phyloP scores from a whole-genome alignment of 2,329 filamentous ascomycete species.

The Tolypocladium ophioglossoides region DNA sequence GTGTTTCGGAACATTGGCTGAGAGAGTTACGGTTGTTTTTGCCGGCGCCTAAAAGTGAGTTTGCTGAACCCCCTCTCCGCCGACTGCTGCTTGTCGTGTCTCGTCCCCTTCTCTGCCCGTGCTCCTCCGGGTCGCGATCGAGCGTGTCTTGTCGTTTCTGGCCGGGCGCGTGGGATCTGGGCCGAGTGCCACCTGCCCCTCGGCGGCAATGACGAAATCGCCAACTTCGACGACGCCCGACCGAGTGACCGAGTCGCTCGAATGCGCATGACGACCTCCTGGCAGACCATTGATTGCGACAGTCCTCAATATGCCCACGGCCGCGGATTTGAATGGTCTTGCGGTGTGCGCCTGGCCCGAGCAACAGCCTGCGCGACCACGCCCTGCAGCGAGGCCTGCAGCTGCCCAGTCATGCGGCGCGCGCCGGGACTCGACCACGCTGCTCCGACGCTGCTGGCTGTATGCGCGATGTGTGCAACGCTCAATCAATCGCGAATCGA shows the following conservation, averaged over 20 bases:
- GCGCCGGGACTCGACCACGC: not conserved
- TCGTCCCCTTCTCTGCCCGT: not conserved
- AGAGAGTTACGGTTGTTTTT: conserved; percentile 35
- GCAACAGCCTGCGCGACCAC: not conserved
- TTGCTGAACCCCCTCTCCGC: conserved; percentile 7
- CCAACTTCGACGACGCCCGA: not conserved
- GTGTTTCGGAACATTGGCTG: conserved; percentile 32
- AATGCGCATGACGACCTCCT: not conserved
- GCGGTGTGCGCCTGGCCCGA: not conserved
- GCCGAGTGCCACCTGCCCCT: conserved; percentile 3
- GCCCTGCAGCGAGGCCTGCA: not conserved
- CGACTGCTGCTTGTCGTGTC: not conserved
- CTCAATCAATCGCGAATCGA: not conserved
- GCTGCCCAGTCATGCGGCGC: not conserved
- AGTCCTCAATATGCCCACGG: not conserved
- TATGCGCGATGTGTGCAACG: not conserved
- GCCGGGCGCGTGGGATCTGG: conserved; percentile 1
- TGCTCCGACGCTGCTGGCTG: not conserved
- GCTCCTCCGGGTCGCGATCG: not conserved
- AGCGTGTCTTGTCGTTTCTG: not conserved
- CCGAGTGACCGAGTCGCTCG: not conserved
- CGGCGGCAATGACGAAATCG: conserved; percentile 7
- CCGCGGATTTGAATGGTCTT: not conserved
- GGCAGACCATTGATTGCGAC: not conserved
- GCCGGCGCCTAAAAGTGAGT: conserved; percentile 46